Evolutionary conservation across 805 yeast species (phyloP), one percentile per base, ranked within the genome.

Genomic region (Geotrichum ghanense): DNA sequence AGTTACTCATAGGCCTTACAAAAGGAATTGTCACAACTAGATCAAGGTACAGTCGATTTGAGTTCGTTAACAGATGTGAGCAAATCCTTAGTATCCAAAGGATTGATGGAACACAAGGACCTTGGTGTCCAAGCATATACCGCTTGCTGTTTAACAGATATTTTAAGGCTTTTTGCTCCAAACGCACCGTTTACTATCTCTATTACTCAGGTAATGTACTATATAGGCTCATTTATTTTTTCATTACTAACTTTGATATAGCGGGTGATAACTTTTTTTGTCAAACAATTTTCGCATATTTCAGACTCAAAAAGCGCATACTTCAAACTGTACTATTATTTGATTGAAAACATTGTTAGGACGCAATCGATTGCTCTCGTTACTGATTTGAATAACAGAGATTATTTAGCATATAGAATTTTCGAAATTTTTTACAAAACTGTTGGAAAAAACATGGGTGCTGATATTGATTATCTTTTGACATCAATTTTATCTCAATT

Each of bases 101-200:
- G 81, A 53, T 64, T 85, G 12, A 50, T 83, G 2, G 68, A 65
- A 27, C 81, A 80, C 56, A 70, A 75, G 43, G 86, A 85, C 56
- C 49, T 60, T 2, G 92, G 90, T 3, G 78, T 88, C 5, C 82
- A 79, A 52, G 77, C 89, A 0, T 76, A 70, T 48, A 74, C 74
- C 1, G 79, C 92, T 5, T 81, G 94, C 56, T 79, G 92, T 51
- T 51, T 87, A 5, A 71, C 87, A 3, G 95, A 88, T 59, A 68
- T 89, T 7, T 63, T 88, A 39, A 69, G 95, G 48, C 61, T 89
- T 14, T 81, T 73, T 56, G 96, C 95, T 0, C 96, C 96, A 0
- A 85, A 88, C 59, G 95, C 95, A 4, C 96, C 97, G 3, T 88
- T 74, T 62, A 76, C 83, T 1, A 78, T 79, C 21, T 51, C 66